These are phyloP conservation scores for Strobilomyces dryophilus DNA, from an alignment of 768 basidiomycete species.

Conservation along the genomic window DNA sequence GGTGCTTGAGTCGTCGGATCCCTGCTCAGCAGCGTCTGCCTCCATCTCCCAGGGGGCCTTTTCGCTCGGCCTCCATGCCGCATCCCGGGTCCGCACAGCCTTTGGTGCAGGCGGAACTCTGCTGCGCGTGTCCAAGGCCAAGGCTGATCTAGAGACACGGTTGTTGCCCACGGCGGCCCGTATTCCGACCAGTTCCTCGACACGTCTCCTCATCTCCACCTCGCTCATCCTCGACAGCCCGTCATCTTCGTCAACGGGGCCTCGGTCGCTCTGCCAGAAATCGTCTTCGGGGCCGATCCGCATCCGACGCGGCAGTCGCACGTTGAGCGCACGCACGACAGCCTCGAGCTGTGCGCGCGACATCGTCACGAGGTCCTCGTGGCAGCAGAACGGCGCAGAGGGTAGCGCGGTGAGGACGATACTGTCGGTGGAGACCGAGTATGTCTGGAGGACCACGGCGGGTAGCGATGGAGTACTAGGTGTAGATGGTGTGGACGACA, in stretches of 20 bases:
- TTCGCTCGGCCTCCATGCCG: slow-evolving; percentile 16
- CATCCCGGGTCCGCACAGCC: slow-evolving; percentile 21
- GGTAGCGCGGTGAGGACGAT: slow-evolving; percentile 61
- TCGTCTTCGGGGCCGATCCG: slow-evolving; percentile 43
- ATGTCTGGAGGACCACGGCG: slow-evolving; percentile 57
- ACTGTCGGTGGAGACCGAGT: slow-evolving; percentile 45
- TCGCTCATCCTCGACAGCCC: slow-evolving; percentile 30
- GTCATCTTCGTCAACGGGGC: slow-evolving; percentile 1
- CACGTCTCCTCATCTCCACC: slow-evolving; percentile 45
- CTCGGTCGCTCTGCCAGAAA: slow-evolving; percentile 4
- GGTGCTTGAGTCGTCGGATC: slow-evolving; percentile 3
- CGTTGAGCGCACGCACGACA: slow-evolving; percentile 55
- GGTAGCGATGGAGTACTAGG: slow-evolving; percentile 17
- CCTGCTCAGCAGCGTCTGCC: slow-evolving; percentile 7
- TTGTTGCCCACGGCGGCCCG: slow-evolving; percentile 29
- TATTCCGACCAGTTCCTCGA: slow-evolving; percentile 63
- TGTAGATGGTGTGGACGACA: slow-evolving; percentile 7
- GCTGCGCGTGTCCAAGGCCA: slow-evolving; percentile 17
- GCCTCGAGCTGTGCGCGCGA: slow-evolving; percentile 45
- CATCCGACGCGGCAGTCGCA: slow-evolving; percentile 47
- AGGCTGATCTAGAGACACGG: slow-evolving; percentile 21
- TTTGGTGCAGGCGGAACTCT: slow-evolving; percentile 33
- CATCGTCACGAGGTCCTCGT: slow-evolving; percentile 70
- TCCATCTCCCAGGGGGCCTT: slow-evolving; percentile 26
- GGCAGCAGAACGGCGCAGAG: slow-evolving; percentile 63